These are phyloP conservation scores for Ploettnerulaceae sp. DNA, from an alignment of 2,329 filamentous ascomycete species.

Conservation along the genomic window DNA sequence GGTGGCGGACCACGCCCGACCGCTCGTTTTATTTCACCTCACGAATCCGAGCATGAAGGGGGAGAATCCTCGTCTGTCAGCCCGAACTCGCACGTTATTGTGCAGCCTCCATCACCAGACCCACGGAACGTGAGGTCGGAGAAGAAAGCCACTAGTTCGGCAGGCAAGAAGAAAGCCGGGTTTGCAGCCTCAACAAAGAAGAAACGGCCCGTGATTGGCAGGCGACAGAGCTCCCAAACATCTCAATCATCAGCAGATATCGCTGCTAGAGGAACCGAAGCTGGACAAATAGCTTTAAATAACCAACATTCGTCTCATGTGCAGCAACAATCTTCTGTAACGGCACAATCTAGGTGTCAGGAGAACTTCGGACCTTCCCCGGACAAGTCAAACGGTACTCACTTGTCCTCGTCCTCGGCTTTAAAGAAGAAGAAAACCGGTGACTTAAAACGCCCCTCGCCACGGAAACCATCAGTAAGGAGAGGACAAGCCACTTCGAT, in stretches of 20 bases:
- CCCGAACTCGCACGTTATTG: constrained; percentile 33
- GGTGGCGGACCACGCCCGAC: constrained; percentile 51
- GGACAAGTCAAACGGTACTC: background rate
- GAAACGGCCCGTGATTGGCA: constrained; percentile 43
- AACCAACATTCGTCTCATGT: constrained; percentile 10
- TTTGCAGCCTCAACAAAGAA: constrained; percentile 44
- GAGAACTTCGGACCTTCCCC: constrained; percentile 24
- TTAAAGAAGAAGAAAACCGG: constrained; percentile 11
- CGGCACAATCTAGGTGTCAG: constrained; percentile 18
- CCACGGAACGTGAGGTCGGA: constrained; percentile 19
- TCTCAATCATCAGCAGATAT: constrained; percentile 26
- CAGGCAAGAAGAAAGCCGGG: constrained; percentile 33
- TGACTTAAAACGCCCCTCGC: constrained; percentile 7
- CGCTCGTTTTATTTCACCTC: constrained; percentile 55
- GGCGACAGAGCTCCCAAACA: constrained; percentile 44
- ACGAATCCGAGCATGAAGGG: constrained; percentile 41
- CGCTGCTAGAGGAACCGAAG: constrained; percentile 6
- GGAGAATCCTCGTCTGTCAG: constrained; percentile 41
- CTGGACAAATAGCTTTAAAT: background rate
- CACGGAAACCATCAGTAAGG: constrained; percentile 4
- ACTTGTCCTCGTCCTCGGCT: too few species aligned
- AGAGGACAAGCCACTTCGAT: constrained; percentile 1
- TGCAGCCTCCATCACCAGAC: constrained; percentile 24
- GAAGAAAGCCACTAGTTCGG: constrained; percentile 17
- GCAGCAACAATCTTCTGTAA: constrained; percentile 10